Evolutionary conservation across 306 rosid species (phyloP).

Genomic region (Rosa rugosa): DNA sequence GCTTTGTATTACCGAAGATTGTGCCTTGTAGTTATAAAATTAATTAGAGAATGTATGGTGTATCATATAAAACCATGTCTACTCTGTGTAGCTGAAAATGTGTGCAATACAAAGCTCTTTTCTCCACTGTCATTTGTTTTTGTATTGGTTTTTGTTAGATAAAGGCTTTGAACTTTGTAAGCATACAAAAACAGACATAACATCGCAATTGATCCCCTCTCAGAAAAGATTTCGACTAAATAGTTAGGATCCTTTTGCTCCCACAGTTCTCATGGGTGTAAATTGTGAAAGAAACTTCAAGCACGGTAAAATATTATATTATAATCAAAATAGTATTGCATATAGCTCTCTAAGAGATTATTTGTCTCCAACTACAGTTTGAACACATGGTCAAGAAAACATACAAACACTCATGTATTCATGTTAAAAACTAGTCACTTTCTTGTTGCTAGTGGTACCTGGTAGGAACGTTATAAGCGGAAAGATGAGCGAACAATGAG

Average conservation of each 20-base stretch:
- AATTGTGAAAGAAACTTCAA: background rate
- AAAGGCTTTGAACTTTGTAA: background rate
- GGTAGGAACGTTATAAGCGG: background rate
- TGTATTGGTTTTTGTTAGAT: background rate
- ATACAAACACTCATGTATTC: background rate
- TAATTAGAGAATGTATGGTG: background rate
- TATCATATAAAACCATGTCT: background rate
- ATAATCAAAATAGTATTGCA: background rate
- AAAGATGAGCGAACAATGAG: background rate
- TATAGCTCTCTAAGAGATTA: background rate
- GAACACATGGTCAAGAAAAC: background rate
- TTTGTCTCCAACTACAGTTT: background rate
- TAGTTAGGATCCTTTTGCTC: background rate
- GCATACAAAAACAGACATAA: background rate
- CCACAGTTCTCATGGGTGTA: background rate
- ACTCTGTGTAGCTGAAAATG: background rate
- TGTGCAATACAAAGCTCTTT: conserved; percentile 3
- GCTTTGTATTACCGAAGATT: conserved; percentile 44
- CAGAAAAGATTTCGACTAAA: background rate
- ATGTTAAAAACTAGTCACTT: background rate
- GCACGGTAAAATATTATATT: background rate
- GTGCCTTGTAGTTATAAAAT: background rate
- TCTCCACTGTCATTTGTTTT: background rate
- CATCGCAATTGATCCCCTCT: background rate
- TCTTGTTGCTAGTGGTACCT: background rate